Evolutionary conservation across 129 eudicot species (phyloP), one percentile per base, ranked within the genome.

Genomic region (Rutidosis leptorrhynchoides): DNA sequence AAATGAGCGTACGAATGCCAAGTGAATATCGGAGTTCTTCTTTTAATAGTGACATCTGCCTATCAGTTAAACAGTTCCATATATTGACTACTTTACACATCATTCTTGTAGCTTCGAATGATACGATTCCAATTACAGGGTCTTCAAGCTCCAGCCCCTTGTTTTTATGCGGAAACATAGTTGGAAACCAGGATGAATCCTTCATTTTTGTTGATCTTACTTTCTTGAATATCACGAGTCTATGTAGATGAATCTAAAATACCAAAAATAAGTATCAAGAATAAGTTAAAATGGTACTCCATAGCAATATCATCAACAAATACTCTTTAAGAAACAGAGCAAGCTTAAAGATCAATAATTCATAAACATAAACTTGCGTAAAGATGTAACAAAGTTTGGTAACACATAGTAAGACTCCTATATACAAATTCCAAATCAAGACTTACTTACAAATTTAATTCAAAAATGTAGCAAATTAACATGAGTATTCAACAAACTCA

Each of bases 1-100:
- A 86, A 35, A 94, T 83, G 64, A 94, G 88, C 24, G 72, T 94
- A 21, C 83, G 82, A 32, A 94, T 81, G 48, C 93, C 95, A 9
- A 70, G 72, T 14, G 95, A 92, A 72, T 67, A 80, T n/a, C 74
- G 64, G 24, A 92, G 81, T 63, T 92, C 98, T 74, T 88, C 90
- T 45, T 78, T 81, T 64, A 93, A 69, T 56, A 74, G 73, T 63
- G 63, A 35, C 21, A 93, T 70, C 32, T 89, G 83, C 62, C 78
- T 77, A 23, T 92, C 91, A 55, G 76, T 62, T 68, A 88, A 66
- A 19, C 89, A 82, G 35, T 78, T 78, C 96, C 98, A 93, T 53
- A 93, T 51, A 35, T 86, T 74, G 28, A 78, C 89, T 77, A 83
- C 64, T 75, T 81, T 85, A 1, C 85, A 85, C 95, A 88, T 81